Base-by-base conservation (phyloP, 148 eudicot species). In the Amaranthus hypochondriacus region DNA sequence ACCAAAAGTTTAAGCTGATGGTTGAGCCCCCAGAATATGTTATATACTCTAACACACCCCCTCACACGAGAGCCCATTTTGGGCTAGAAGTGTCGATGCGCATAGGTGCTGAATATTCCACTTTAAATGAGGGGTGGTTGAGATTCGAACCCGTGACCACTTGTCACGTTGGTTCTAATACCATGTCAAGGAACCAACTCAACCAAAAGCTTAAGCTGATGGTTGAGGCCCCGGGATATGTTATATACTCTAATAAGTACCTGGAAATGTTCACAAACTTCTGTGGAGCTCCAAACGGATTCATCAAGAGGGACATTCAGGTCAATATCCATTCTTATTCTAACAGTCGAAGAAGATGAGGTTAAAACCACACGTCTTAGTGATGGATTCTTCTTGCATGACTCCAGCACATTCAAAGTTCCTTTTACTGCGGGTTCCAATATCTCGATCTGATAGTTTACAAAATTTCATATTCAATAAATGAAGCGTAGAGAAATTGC, bases 381-480 rank as follows among this genome's bases (percentile, higher is more conserved):
- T 1, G 86, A 85, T 28, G 96, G 92, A 68, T 85, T 95, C 81
- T 79, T 90, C 79, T 86, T 90, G 83, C 99, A 95, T 21, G 99
- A 92, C 12, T 89, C 79, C 6, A 95, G 80, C 72, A 95, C 94
- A 49, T 95, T 95, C 84, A 95, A 66, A 6, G 99, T 95, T 13
- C 99, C 99, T 61, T 85, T 82, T 15, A 95, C 73, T 4, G 99
- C 99, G n/a, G 99, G 99, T 56, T 74, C 85, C 77, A 95, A 55
- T 78, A 92, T 92, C 65, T 89, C 99, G 75, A 63, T 86, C 98
- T 95, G 47, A 11, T 7, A 43, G 48, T 50, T 67, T 21, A 66
- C 13, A 49, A 15, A 55, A 66, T 15, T 66, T n/a, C 49, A 15
- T 7, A 6, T 49, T 6, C 18, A 46, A 5, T 10, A 46, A 7